A percentile compares a stretch with the other conserved stretches of the same genome.
phyloP scores from a whole-genome alignment of 1,284 basidiomycete species.

The Apiotrichum gamsii region DNA sequence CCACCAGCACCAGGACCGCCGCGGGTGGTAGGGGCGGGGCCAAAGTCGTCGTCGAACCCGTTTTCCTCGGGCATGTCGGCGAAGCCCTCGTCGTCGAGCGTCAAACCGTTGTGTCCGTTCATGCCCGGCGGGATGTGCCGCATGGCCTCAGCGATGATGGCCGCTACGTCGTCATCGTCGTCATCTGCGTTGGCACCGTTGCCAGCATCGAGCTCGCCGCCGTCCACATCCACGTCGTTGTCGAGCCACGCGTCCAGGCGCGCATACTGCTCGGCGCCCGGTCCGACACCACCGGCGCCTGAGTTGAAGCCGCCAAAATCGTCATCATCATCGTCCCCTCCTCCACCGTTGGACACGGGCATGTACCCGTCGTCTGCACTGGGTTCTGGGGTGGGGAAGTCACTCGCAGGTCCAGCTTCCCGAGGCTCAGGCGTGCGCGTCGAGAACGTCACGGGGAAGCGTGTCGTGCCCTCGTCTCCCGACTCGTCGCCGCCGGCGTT shows the following conservation, averaged over 20 bases:
- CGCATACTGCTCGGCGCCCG: constrained; percentile 29
- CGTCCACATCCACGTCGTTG: constrained; percentile 15
- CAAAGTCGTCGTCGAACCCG: constrained; percentile 37
- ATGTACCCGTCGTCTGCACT: not conserved
- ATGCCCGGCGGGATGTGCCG: not conserved
- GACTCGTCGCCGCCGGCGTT: not conserved
- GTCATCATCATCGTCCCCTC: constrained; percentile 5
- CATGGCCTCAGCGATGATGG: not conserved
- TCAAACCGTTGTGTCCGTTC: not conserved
- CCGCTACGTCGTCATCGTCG: not conserved
- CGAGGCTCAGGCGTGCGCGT: not conserved
- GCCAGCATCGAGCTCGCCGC: no score
- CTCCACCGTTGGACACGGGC: not conserved
- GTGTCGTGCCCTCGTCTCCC: constrained; percentile 8
- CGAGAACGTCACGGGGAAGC: constrained; percentile 14
- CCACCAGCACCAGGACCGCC: not conserved
- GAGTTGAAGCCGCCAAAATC: constrained; percentile 15
- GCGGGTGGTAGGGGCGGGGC: constrained; percentile 5
- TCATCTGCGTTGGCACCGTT: not conserved
- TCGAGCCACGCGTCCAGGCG: constrained; percentile 40
- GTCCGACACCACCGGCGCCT: constrained; percentile 1
- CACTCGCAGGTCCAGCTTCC: constrained; percentile 3
- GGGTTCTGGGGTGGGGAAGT: constrained; percentile 7
- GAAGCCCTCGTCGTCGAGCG: not conserved
- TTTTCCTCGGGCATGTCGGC: not conserved